These are phyloP conservation scores for Triticum urartu DNA, from an alignment of 176 grass and related monocot species.

Conservation along the genomic window DNA sequence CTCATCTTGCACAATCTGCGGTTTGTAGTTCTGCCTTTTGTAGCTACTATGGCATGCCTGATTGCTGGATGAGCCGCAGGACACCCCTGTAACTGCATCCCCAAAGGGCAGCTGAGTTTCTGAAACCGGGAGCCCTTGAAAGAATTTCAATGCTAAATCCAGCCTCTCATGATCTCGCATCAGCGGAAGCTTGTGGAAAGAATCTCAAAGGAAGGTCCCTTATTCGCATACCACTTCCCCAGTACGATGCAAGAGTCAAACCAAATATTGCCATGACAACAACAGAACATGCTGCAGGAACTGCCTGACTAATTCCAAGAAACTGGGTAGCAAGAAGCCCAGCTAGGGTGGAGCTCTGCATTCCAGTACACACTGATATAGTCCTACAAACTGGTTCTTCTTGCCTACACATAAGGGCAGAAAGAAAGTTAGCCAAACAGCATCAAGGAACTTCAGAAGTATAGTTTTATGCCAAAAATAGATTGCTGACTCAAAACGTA, in stretches of 20 bases:
- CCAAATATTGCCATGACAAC: slow-evolving; percentile 92
- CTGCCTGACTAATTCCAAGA: slow-evolving; percentile 81
- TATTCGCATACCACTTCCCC: slow-evolving; percentile 69
- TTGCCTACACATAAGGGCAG: slow-evolving; percentile 44
- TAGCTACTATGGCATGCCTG: neutral
- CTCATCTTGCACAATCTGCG: neutral
- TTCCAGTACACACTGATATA: slow-evolving; percentile 88
- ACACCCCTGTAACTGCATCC: neutral
- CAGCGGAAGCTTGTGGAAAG: slow-evolving; percentile 18
- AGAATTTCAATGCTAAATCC: neutral
- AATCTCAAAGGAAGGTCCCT: slow-evolving; percentile 34
- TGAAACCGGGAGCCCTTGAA: neutral
- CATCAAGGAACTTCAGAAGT: neutral
- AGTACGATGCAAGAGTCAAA: slow-evolving; percentile 79
- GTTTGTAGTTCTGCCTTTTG: neutral
- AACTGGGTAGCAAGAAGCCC: slow-evolving; percentile 91
- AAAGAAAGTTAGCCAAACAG: neutral
- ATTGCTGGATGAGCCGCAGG: neutral
- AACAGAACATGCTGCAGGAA: slow-evolving; percentile 88
- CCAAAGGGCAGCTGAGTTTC: neutral
- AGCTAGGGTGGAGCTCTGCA: slow-evolving; percentile 96
- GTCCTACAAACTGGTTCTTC: slow-evolving; percentile 72
- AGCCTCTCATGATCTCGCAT: slow-evolving; percentile 15
- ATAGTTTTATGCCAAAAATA: neutral
- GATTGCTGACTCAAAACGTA: neutral